Percentiles rank a stretch among this genome's conserved stretches.
phyloP scores from a whole-genome alignment of 2,329 filamentous ascomycete species.

The Fusarium begoniae region DNA sequence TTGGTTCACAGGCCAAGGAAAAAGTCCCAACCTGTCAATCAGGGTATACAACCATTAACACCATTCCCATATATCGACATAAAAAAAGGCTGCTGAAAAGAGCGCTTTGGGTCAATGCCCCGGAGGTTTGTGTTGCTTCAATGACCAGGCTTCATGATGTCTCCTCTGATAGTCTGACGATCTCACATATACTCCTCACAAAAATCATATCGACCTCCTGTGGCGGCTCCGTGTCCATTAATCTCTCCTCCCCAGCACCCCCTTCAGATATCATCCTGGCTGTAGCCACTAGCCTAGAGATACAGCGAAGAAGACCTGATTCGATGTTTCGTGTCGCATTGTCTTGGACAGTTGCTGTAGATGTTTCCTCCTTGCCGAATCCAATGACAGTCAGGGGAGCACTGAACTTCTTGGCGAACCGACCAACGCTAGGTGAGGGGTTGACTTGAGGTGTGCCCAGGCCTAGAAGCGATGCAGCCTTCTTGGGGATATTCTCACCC shows the following conservation, averaged over 20 bases:
- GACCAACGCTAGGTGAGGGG: constrained; percentile 33
- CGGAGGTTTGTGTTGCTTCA: neutral
- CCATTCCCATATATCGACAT: constrained; percentile 6
- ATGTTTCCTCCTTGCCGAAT: constrained; percentile 41
- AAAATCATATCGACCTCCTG: constrained; percentile 50
- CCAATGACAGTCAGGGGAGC: constrained; percentile 41
- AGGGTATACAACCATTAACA: constrained; percentile 40
- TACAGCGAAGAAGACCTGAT: constrained; percentile 59
- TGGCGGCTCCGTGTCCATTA: constrained; percentile 43
- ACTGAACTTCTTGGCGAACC: constrained; percentile 40
- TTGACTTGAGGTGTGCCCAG: constrained; percentile 46
- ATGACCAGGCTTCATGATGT: neutral
- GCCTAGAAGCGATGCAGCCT: constrained; percentile 62
- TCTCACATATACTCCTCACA: constrained; percentile 54
- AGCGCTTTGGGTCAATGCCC: neutral
- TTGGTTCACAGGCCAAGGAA: constrained; percentile 1
- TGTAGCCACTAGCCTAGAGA: constrained; percentile 60
- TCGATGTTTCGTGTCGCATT: constrained; percentile 56
- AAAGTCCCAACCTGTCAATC: constrained; percentile 22
- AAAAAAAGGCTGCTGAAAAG: neutral
- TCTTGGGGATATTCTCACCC: constrained; percentile 56
- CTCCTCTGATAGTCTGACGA: constrained; percentile 52
- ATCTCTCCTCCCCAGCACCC: constrained; percentile 41
- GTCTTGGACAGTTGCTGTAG: constrained; percentile 41
- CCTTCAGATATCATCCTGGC: constrained; percentile 51